Conservation (phyloP, 2,329 filamentous ascomycete genomes). For the Beauveria bassiana region DNA sequence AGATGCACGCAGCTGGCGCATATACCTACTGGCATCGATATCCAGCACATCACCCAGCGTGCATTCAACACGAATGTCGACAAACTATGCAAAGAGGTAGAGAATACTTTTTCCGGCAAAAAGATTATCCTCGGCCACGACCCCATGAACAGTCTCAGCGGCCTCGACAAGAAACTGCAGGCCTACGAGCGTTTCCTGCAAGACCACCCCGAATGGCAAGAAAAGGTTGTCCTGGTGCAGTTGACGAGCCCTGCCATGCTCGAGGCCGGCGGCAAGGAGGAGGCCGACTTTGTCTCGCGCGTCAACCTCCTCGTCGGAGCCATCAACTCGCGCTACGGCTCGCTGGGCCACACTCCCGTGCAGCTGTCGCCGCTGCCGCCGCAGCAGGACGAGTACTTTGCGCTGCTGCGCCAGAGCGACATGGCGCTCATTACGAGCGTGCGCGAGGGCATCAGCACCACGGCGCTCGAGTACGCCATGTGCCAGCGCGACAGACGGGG, state of each 20-base stretch:
- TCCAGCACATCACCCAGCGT: constrained; percentile 61
- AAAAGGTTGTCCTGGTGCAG: constrained; percentile 87
- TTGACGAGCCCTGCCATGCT: constrained; percentile 82
- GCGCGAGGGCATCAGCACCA: constrained; percentile 96
- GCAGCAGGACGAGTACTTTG: constrained; percentile 84
- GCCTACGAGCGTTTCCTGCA: constrained; percentile 91
- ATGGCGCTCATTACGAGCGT: constrained; percentile 92
- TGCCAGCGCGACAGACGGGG: constrained; percentile 83
- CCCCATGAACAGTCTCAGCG: constrained; percentile 84
- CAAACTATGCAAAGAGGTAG: constrained; percentile 64
- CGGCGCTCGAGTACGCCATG: constrained; percentile 86
- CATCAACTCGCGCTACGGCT: constrained; percentile 88
- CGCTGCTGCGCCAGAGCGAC: constrained; percentile 78
- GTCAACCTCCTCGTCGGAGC: constrained; percentile 84
- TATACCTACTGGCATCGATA: constrained; percentile 94
- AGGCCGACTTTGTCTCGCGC: constrained; percentile 75
- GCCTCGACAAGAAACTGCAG: constrained; percentile 88
- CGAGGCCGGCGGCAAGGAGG: constrained; percentile 62
- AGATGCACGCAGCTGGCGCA: constrained; percentile 83
- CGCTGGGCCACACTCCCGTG: constrained; percentile 79
- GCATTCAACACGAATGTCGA: constrained; percentile 67
- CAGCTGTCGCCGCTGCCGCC: constrained; percentile 94
- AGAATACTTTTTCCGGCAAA: constrained; percentile 73
- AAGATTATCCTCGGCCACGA: constrained; percentile 94
- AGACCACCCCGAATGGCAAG: constrained; percentile 82